Percentiles rank a stretch among this genome's conserved stretches.
phyloP scores from a whole-genome alignment of 805 yeast genomes.

The Starmerella riodocensis region DNA sequence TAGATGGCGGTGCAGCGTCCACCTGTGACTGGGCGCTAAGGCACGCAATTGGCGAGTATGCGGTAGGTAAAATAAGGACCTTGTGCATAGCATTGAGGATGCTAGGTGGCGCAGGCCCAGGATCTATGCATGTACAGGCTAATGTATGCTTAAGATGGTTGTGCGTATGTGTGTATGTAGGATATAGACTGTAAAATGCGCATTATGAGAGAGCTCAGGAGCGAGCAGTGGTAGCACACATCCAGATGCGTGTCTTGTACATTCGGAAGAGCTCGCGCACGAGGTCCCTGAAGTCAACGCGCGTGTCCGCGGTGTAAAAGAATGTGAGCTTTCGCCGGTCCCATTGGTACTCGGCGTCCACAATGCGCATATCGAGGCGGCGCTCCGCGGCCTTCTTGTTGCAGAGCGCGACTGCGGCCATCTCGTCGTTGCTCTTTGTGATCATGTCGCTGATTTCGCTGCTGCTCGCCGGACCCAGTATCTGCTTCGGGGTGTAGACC shows the following conservation, averaged over 20 bases:
- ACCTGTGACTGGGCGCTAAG: too few relatives aligned
- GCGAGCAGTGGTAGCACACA: slow-evolving; percentile 47
- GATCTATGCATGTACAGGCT: too few relatives aligned
- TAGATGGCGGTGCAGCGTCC: too few relatives aligned
- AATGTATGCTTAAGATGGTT: too few relatives aligned
- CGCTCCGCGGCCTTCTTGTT: slow-evolving; percentile 41
- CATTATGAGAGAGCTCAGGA: too few relatives aligned
- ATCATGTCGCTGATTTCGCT: slow-evolving; percentile 47
- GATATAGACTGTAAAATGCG: too few relatives aligned
- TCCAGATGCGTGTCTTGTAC: slow-evolving; percentile 75
- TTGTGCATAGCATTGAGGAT: too few relatives aligned
- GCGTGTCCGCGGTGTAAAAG: slow-evolving; percentile 48
- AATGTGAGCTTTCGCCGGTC: slow-evolving; percentile 70
- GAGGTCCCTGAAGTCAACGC: slow-evolving; percentile 68
- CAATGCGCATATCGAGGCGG: slow-evolving; percentile 43
- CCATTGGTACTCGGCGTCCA: slow-evolving; percentile 78
- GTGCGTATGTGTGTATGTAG: too few relatives aligned
- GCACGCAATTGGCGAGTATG: too few relatives aligned
- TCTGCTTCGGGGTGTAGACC: slow-evolving; percentile 53
- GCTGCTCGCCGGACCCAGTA: slow-evolving; percentile 48
- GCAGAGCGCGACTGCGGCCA: slow-evolving; percentile 51
- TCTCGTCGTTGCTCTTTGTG: slow-evolving; percentile 53
- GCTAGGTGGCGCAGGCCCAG: too few relatives aligned
- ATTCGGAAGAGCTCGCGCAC: slow-evolving; percentile 61
- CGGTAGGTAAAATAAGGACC: too few relatives aligned